phyloP scores from a whole-genome alignment of 2,329 filamentous ascomycete genomes.

The Botrytis elliptica region DNA sequence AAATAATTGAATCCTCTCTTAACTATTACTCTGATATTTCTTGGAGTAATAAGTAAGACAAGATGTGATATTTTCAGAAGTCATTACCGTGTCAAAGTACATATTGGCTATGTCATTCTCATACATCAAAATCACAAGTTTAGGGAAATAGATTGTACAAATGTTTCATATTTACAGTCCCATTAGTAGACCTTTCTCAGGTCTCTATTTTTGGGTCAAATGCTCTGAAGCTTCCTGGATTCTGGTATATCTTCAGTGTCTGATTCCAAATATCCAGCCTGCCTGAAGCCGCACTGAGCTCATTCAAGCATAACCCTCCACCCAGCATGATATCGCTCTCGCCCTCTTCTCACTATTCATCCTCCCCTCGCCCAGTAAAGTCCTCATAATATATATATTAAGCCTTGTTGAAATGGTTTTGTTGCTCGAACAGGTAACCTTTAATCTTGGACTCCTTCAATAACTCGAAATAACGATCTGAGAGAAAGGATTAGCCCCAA shows the following conservation, averaged over 20 bases:
- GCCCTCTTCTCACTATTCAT: not conserved
- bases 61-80: not conserved
- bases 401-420: slow-evolving; percentile 65
- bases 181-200: not conserved
- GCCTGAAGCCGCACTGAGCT: not conserved
- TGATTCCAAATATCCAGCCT: slow-evolving; percentile 1
- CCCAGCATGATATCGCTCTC: not conserved
- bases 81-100: not conserved
- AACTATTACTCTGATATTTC: too few relatives aligned
- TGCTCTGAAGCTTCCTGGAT: slow-evolving; percentile 1
- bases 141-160: slow-evolving; percentile 5
- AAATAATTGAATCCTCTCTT: not conserved
- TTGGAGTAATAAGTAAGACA: not conserved
- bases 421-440: slow-evolving; percentile 77
- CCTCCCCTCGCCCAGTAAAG: not conserved
- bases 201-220: not conserved
- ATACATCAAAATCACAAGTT: not conserved
- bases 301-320: not conserved
- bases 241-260: not conserved
- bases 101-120: not conserved
- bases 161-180: slow-evolving; percentile 22
- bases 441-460: slow-evolving; percentile 74
- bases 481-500: slow-evolving; percentile 16
- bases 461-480: slow-evolving; percentile 77
- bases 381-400: slow-evolving; percentile 12